phyloP scores from a whole-genome alignment of 202 grass and related monocot genomes.

The Setaria italica region DNA sequence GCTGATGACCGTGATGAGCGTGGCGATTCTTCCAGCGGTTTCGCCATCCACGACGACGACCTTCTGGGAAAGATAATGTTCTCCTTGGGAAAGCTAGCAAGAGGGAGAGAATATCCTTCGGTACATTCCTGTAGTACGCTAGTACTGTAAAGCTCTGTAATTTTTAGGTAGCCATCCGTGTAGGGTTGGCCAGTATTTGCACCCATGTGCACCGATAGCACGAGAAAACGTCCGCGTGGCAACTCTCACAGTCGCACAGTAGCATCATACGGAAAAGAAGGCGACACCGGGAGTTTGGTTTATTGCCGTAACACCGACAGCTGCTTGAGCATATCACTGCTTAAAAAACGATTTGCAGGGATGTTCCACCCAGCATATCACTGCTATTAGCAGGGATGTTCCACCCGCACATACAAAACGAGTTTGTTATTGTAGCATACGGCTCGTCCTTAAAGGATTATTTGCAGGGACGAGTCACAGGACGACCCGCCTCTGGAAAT shows the following conservation, averaged over 20 bases:
- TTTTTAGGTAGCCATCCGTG: background rate
- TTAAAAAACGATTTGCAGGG: no score
- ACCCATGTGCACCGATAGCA: constrained; percentile 37
- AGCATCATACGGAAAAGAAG: background rate
- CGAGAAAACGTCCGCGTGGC: constrained; percentile 6
- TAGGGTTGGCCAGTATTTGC: background rate
- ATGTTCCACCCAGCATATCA: no score
- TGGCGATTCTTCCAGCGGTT: background rate
- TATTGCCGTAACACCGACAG: background rate
- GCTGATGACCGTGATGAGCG: background rate
- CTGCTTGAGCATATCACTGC: background rate
- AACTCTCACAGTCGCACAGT: background rate
- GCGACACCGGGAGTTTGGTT: background rate
- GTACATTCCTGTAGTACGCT: constrained; percentile 38
- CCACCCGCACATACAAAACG: no score
- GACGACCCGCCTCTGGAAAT: no score
- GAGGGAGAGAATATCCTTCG: constrained; percentile 45
- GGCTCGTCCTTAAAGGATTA: no score
- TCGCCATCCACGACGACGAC: constrained; percentile 6
- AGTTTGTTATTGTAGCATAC: no score
- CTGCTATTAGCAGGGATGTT: no score
- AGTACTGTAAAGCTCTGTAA: background rate
- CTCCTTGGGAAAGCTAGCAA: background rate
- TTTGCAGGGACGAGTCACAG: no score
- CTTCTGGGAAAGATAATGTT: background rate